Evolutionary conservation across 805 yeast species (phyloP), one percentile per base, ranked within the genome.

Genomic region (Wickerhamomyces pijperi): DNA sequence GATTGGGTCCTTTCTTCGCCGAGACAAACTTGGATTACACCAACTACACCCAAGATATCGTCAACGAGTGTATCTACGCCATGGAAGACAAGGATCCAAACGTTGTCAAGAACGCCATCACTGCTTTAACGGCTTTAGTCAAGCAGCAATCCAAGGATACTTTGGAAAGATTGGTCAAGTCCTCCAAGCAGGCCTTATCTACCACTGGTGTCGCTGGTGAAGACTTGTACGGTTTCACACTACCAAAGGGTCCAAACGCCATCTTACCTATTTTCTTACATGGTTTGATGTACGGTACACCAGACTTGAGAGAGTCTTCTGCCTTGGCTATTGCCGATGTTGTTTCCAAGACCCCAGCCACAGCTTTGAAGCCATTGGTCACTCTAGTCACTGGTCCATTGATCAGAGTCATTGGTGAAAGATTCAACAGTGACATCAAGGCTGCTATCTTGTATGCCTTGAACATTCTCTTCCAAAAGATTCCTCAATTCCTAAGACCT

Each of bases 361-460:
- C 74, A 11, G 76, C 72, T 42, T 73, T 92, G 60, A 83, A 78
- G 59, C 84, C 95, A 28, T 84, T 79, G 61, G 95, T 94, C 18
- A 90, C 97, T 8, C 77, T 78, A 20, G 85, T 94, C 46, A 88
- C 96, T 20, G 99, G 99, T 63, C 98, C 98, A 32, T 71, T 92
- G 55, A 92, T 92, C 62, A 86, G 99, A 70, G 95, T 90, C 41
- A 84, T 90, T 55, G 98, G 99, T 54, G 99, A 92, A 61, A 78
- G 95, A 60, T 90, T 85, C 48, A 74, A 80, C 15, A 72, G 94
- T 44, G 95, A 87, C 49, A 85, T 92, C 50, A 92, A 92, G 68
- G 80, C 95, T 29, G 95, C 95, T n/a, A 90, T 94, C 49, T 68
- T 92, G 53, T 70, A 72, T 45, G 94, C 97, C 1, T 71, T 94